Conservation (phyloP, 805 yeast genomes). For the Sugiyamaella smithiae region DNA sequence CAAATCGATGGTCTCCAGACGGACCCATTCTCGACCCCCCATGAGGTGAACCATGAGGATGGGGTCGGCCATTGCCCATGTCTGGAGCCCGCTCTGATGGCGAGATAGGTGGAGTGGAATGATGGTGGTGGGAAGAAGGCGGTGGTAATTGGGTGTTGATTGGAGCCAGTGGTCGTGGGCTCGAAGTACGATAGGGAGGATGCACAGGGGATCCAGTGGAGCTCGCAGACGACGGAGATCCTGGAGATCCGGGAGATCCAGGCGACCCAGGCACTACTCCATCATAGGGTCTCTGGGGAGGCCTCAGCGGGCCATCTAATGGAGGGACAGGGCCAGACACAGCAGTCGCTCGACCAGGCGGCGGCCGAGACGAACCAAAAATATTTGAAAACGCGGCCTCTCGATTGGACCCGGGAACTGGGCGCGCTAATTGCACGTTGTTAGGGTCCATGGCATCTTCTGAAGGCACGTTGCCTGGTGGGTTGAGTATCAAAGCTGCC, state of each 20-base stretch:
- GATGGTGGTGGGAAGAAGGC: background rate
- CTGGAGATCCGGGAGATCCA: too few species aligned
- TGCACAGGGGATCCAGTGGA: background rate
- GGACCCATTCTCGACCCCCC: too few species aligned
- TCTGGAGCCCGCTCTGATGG: background rate
- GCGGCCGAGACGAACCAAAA: slow-evolving; percentile 35
- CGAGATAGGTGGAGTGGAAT: background rate
- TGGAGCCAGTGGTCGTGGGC: slow-evolving; percentile 8
- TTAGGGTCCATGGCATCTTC: slow-evolving; percentile 6
- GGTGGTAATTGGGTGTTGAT: slow-evolving; percentile 1
- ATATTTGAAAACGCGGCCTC: slow-evolving; percentile 35
- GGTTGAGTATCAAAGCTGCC: background rate
- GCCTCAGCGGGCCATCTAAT: slow-evolving; percentile 2
- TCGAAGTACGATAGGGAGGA: slow-evolving; percentile 7
- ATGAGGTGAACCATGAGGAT: too few species aligned
- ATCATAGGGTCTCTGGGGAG: too few species aligned
- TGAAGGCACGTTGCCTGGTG: background rate
- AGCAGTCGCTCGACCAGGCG: slow-evolving; percentile 11
- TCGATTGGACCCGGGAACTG: slow-evolving; percentile 16
- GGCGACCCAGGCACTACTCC: too few species aligned
- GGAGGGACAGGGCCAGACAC: slow-evolving; percentile 1
- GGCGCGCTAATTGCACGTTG: slow-evolving; percentile 7
- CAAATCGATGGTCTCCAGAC: too few species aligned
- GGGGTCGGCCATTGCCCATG: too few species aligned
- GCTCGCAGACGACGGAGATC: background rate